Base-by-base conservation (phyloP, 208 protist genomes). In the Lotmaria passim region DNA sequence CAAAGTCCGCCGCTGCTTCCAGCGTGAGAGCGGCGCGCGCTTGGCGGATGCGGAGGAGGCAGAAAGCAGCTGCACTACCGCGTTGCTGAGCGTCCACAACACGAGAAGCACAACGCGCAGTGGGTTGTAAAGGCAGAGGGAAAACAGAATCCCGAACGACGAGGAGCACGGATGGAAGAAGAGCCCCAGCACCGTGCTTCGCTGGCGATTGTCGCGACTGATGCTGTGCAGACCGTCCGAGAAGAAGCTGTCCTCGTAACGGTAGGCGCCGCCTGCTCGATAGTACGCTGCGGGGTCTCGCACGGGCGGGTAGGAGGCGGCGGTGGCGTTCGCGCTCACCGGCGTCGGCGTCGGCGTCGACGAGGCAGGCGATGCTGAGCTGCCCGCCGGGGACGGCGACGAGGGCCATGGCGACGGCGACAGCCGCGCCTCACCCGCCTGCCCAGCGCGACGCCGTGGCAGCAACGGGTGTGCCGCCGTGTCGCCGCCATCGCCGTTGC, bases 161-260 rank as follows among this genome's bases (percentile, higher is more conserved):
- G 53, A 67, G 21, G 70, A 76, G 62, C 62, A 76, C 17, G 70
- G 70, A 55, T 76, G 70, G 48, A 76, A 50, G 55, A 76, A 76
- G 44, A 76, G 62, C 8, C 43, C 33, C 46, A 76, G 55, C 51
- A 76, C 36, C 11, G 62, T 76, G 39, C 36, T 47, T 61, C 47
- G 53, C 38, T 48, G 61, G 28, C 38, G 44, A 38, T 44, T 46
- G 41, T 46, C 36, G 24, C n/a, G 31, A 36, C 33, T 41, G 44
- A 34, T 52, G 56, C 70, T 64, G 62, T 69, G 56, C n/a, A 69
- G 46, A 2, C 62, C 47, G 12, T 65, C 56, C 0, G 62, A 70
- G 48, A 76, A 70, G 56, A 48, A 50, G 46, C n/a, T 33, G 53
- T 69, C 56, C 33, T 69, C 70, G 47, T 47, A 48, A 33, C 28